Conservation (phyloP, 106 monocot species). For the Allium cepa region DNA sequence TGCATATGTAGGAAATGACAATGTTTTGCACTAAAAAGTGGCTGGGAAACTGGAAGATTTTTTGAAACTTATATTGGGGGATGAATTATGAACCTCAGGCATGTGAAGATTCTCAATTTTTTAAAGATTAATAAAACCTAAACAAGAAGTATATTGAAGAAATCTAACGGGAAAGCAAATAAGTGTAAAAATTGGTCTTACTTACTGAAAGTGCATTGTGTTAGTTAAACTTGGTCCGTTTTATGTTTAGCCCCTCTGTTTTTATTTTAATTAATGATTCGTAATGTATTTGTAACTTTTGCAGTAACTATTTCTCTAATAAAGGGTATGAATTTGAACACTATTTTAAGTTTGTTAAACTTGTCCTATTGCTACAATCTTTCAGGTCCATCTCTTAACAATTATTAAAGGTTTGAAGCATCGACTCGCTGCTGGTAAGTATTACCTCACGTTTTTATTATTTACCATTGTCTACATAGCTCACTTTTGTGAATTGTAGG, state of each 20-base stretch:
- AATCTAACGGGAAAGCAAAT: too few relatives aligned
- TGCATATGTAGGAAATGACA: background rate
- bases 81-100: too few relatives aligned
- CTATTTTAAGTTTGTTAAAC: background rate
- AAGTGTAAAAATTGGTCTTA: too few relatives aligned
- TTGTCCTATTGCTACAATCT: conserved; percentile 11
- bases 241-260: background rate
- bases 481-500: background rate
- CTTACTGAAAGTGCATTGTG: too few relatives aligned
- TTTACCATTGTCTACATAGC: background rate
- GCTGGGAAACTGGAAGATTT: too few relatives aligned
- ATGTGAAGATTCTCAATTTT: too few relatives aligned
- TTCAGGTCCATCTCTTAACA: conserved; percentile 75
- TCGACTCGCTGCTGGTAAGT: conserved; percentile 88
- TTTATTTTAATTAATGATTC: background rate
- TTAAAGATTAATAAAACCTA: too few relatives aligned
- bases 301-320: background rate
- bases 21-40: background rate
- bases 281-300: background rate
- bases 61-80: too few relatives aligned
- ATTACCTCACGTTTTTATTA: background rate
- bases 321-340: background rate
- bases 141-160: too few relatives aligned
- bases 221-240: background rate
- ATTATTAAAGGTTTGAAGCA: conserved; percentile 86